Base-by-base conservation (phyloP, 2,329 filamentous ascomycete genomes). In the Aureobasidium melanogenum region DNA sequence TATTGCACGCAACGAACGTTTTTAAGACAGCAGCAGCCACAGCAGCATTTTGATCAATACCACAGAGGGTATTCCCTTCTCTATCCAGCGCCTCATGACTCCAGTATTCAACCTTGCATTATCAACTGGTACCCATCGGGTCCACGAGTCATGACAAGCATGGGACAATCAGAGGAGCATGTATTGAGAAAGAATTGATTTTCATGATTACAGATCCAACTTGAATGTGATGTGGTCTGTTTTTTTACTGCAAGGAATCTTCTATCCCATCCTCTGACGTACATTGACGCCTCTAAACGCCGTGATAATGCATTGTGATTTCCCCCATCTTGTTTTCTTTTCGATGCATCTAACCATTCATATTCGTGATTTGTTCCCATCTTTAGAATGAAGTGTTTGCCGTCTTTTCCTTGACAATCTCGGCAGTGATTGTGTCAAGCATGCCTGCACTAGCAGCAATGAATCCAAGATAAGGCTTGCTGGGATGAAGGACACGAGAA, bases 391-490 rank as follows among this genome's bases (percentile, higher is more conserved):
- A 61, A 15, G 61, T 61, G 36, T 64, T 62, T 38, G 47, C 47
- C 12, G 51, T 60, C 61, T 47, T 52, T 61, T 43, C 56, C 62
- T n/a, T 47, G 26, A 63, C 54, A 28, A 62, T 47, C 52, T 66
- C 69, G 41, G 61, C 60, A 24, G 70, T 78, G 51, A 80, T 71
- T 61, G 76, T 67, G 5, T 79, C 83, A 50, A 93, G 76, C 69
- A 86, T 82, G 15, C 88, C 88, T 1, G 87, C 83, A 57, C 84
- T 84, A 2, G 91, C 89, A 34, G 91, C 91, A 50, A 96, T 83
- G 72, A 96, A 92, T 50, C 91, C 91, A 24, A 96, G 80, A 75
- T 90, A 94, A 1, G 89, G 86, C 71, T 84, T 84, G 69, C 84
- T 87, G 0, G 89, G 89, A 54, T 84, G 79, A 64, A 95, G 76